Evolutionary conservation across 2,329 filamentous ascomycete genomes (phyloP).

Genomic region (Colletotrichum abscissum): DNA sequence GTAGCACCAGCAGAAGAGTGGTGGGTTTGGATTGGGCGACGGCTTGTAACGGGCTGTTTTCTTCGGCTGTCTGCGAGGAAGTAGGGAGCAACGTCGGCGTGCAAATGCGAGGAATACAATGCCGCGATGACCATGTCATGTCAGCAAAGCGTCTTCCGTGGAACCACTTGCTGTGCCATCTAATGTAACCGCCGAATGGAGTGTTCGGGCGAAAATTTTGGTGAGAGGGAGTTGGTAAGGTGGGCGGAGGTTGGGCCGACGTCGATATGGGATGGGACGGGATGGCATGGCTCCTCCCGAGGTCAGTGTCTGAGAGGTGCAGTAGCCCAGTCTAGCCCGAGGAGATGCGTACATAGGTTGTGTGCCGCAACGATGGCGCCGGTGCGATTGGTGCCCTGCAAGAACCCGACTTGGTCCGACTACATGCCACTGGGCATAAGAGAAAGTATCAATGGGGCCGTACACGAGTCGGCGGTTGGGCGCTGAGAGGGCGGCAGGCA

Average conservation of each 20-base stretch:
- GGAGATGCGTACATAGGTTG: not conserved
- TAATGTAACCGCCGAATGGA: not conserved
- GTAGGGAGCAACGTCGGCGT: not conserved
- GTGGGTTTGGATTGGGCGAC: slow-evolving; percentile 19
- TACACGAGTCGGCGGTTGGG: slow-evolving; percentile 15
- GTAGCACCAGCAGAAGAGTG: slow-evolving; percentile 21
- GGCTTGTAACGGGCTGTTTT: slow-evolving; percentile 5
- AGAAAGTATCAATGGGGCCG: not conserved
- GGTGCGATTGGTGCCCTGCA: slow-evolving; percentile 22
- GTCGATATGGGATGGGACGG: slow-evolving; percentile 14
- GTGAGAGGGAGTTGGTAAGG: slow-evolving; percentile 2
- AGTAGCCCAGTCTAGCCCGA: slow-evolving; percentile 26
- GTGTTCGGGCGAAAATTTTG: not conserved
- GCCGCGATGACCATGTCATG: slow-evolving; percentile 3
- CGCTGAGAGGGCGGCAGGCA: slow-evolving; percentile 14
- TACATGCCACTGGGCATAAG: slow-evolving; percentile 9
- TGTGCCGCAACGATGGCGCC: not conserved
- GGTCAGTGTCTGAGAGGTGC: slow-evolving; percentile 25
- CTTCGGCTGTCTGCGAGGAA: not conserved
- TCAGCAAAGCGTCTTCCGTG: not conserved
- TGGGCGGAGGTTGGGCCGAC: slow-evolving; percentile 23
- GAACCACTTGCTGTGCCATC: not conserved
- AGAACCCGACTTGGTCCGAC: slow-evolving; percentile 25
- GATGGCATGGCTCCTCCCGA: slow-evolving; percentile 35
- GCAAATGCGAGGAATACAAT: not conserved